These are phyloP conservation scores for Phytophthora parvispora DNA, from an alignment of 352 stramenopile species.

Conservation along the genomic window DNA sequence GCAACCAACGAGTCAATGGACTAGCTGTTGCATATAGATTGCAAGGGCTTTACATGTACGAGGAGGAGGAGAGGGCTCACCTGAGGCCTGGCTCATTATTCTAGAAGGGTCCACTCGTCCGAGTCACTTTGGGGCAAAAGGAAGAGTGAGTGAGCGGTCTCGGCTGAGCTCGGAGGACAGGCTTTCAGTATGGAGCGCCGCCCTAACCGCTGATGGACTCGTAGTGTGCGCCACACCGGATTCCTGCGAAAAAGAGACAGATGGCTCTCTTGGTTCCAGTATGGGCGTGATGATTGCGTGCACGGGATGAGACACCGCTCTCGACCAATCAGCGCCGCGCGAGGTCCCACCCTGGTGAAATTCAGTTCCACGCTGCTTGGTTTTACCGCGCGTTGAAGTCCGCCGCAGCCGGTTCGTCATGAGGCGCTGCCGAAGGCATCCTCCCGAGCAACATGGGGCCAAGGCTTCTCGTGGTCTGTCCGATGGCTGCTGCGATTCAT, in stretches of 20 bases:
- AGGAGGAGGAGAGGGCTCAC: background rate
- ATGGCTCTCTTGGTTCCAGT: conserved; percentile 1
- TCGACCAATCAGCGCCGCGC: background rate
- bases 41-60: no score
- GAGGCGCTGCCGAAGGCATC: background rate
- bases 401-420: background rate
- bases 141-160: conserved; percentile 2
- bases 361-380: background rate
- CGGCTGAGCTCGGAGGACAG: background rate
- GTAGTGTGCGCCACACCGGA: conserved; percentile 1
- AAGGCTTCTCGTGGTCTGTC: background rate
- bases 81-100: conserved; percentile 27
- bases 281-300: conserved; percentile 16
- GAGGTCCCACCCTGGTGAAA: background rate
- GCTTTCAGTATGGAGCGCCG: background rate
- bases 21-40: no score
- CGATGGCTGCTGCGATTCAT: background rate
- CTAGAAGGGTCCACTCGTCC: background rate
- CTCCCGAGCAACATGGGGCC: background rate
- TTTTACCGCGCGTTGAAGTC: background rate
- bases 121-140: conserved; percentile 3
- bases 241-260: background rate
- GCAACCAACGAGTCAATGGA: background rate
- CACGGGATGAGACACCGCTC: conserved; percentile 9
- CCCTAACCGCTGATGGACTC: background rate